These are phyloP conservation scores for Salvia sclarea DNA, from an alignment of 305 asterid species.

Conservation along the genomic window DNA sequence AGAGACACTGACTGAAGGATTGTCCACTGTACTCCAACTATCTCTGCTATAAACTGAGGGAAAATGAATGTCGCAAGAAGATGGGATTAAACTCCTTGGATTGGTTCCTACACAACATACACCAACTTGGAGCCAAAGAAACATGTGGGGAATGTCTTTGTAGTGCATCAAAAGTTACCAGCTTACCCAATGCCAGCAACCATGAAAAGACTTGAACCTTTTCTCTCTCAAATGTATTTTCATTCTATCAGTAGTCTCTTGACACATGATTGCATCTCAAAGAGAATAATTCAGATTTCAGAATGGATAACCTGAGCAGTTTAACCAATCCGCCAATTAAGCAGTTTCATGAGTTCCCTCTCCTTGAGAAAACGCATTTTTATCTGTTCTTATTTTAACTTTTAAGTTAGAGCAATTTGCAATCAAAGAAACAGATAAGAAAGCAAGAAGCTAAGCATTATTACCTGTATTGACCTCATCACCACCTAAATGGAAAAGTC, in stretches of 20 bases:
- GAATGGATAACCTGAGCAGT: not conserved
- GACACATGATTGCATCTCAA: not conserved
- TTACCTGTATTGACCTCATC: conserved; percentile 95
- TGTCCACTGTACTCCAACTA: too few relatives aligned
- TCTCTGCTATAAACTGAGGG: too few relatives aligned
- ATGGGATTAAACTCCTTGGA: too few relatives aligned
- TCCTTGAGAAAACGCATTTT: not conserved
- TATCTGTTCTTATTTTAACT: not conserved
- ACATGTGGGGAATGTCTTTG: too few relatives aligned
- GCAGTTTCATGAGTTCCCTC: not conserved
- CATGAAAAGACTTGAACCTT: too few relatives aligned
- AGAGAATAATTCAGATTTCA: too few relatives aligned
- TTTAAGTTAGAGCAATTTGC: not conserved
- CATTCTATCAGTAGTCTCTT: not conserved
- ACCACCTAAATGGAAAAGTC: conserved; percentile 93
- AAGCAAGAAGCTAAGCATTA: conserved; percentile 19
- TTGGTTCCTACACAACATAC: too few relatives aligned
- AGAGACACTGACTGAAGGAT: not conserved
- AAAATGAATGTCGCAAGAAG: too few relatives aligned
- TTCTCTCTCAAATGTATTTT: too few relatives aligned
- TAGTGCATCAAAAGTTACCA: too few relatives aligned
- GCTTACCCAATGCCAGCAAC: too few relatives aligned
- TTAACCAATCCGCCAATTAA: not conserved
- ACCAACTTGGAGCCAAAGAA: too few relatives aligned
- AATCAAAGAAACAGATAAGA: conserved; percentile 15